A percentile compares a stretch with the other conserved stretches of the same genome.
phyloP scores from a whole-genome alignment of 495 filamentous ascomycete genomes.

The Xylaria cubensis region DNA sequence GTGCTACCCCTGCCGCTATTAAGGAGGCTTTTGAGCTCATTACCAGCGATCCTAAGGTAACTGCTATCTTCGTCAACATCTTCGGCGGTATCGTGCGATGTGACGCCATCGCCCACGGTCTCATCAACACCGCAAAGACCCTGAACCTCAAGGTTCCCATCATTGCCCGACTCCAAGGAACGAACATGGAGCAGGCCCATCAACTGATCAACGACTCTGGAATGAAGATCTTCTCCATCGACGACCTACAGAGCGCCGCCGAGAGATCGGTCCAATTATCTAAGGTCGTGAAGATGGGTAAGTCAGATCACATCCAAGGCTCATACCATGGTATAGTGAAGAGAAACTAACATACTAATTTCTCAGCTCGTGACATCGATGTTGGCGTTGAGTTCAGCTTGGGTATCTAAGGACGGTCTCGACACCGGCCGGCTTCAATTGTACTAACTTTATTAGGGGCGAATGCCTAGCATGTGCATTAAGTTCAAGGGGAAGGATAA shows the following conservation, averaged over 20 bases:
- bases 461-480: conserved; percentile 28
- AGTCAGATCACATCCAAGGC: conserved; percentile 43
- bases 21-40: conserved; percentile 97
- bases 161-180: conserved; percentile 94
- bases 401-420: conserved; percentile 73
- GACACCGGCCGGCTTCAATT: conserved; percentile 39
- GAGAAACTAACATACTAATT: conserved; percentile 20
- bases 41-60: conserved; percentile 97
- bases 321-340: neutral
- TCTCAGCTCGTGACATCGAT: conserved; percentile 87
- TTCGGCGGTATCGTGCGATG: conserved; percentile 99
- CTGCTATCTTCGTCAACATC: conserved; percentile 99
- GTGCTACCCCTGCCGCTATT: conserved; percentile 95
- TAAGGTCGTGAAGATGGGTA: conserved; percentile 98
- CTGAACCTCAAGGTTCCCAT: conserved; percentile 97
- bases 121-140: conserved; percentile 90
- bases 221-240: conserved; percentile 99
- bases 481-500: conserved; percentile 29
- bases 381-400: conserved; percentile 97
- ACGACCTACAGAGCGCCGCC: conserved; percentile 94
- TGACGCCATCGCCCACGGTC: conserved; percentile 94
- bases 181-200: conserved; percentile 96
- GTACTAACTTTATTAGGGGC: conserved; percentile 44
- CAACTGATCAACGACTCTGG: conserved; percentile 97
- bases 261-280: conserved; percentile 99